Evolutionary conservation across 805 yeast species (phyloP), one percentile per base, ranked within the genome.

Genomic region (Candida easanensis): DNA sequence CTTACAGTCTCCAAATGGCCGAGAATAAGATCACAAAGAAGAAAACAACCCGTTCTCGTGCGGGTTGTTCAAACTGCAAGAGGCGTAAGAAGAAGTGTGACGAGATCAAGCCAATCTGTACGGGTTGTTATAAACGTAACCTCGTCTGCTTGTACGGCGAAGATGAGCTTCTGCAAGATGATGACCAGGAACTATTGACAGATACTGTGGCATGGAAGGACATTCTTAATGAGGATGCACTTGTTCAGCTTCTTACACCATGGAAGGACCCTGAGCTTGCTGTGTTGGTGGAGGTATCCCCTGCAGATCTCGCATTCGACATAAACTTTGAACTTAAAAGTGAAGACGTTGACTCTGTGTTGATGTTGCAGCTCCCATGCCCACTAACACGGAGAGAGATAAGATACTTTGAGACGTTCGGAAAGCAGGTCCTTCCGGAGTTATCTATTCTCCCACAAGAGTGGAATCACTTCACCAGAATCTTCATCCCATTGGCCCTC

Each of bases 81-180:
- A 60, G 57, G 46, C 61, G 70, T 50, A 74, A 73, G 62, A 74
- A 73, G 54, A 74, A 73, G 43, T 74, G 80, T 56, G 78, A 74
- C 54, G 74, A 74, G 51, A 53, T 50, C 8, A 66, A 64, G 42
- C 80, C 80, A 1, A 58, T 64, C 3, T 74, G 80, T 52, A 69
- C 73, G 1, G 53, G 64, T n/a, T 74, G 80, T 41, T 32, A 45
- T 27, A 62, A 59, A 19, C 57, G 60, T 38, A 51, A 54, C 11
- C 32, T 57, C 19, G 33, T 30, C 19, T 70, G 75, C 49, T 45
- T 53, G 22, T 54, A 53, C 37, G 39, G 30, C 20, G 33, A 35
- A 6, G 44, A 39, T 25, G 44, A 36, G n/a, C 14, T 33, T 1
- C 46, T 6, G 34, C 39, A 15, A 21, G 49, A 14, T 35, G 45